Base-by-base conservation (phyloP, 2,329 filamentous ascomycete species). In the Fusarium duplospermum region DNA sequence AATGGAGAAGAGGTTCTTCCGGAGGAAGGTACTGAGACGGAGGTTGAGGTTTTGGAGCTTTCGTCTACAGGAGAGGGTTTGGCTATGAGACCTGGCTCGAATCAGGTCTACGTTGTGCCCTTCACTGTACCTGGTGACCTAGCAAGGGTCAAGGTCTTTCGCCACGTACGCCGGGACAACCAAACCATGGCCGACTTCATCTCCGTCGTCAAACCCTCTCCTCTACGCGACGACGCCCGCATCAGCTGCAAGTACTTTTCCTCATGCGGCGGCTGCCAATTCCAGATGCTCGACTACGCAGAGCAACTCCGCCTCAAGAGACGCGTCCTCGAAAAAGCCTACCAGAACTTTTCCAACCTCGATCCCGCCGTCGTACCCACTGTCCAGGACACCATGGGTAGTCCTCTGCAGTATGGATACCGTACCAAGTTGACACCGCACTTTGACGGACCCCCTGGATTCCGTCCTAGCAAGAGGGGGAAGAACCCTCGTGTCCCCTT, bases 361-460 rank as follows among this genome's bases (percentile, higher is more conserved):
- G 88, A 93, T 1, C 89, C 93, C 0, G 91, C 93, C 68, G 86
- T 93, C 22, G 87, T 98, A 2, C 96, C 96, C 2, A 80, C 88
- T 4, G 89, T 98, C 65, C 89, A 88, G 59, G 93, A 97, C 74
- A 99, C 96, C 10, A 95, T 98, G 78, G 93, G 93, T 57, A 97
- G 94, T 47, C 96, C 96, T 3, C 83, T 98, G 71, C 92, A 97
- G 83, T 98, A 97, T 83, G 93, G 93, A 66, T 99, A 99, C 86
- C 91, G 96, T 63, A 99, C 96, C 22, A 99, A 99, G 84, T 88
- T 99, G 75, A 99, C 96, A 20, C 96, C 96, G 31, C 96, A 99
- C 83, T 99, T 98, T 80, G 93, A 97, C 80, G 93, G 91, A 0
- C 94, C 95, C 1, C 90, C 90, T 6, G 88, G 86, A 42, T 84